Conservation (phyloP, 768 basidiomycete genomes). For the Steccherinum ochraceum region DNA sequence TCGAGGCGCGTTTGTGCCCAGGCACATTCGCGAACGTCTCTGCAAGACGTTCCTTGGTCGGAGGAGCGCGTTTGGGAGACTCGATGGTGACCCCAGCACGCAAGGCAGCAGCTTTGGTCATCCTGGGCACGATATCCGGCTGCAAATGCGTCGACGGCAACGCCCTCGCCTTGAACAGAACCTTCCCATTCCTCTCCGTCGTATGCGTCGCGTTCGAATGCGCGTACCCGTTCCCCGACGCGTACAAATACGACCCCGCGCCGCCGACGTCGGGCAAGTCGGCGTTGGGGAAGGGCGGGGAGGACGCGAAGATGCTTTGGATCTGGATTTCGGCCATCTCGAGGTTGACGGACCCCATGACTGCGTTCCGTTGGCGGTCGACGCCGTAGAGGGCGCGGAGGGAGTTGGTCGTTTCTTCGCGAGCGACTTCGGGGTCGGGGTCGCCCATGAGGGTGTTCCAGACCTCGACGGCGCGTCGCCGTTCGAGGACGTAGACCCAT, state of each 20-base stretch:
- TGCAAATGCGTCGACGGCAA: slow-evolving; percentile 53
- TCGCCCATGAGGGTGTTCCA: slow-evolving; percentile 74
- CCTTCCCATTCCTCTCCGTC: slow-evolving; percentile 40
- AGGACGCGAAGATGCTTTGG: slow-evolving; percentile 70
- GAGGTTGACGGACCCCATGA: slow-evolving; percentile 67
- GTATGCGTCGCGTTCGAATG: slow-evolving; percentile 36
- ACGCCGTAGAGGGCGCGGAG: slow-evolving; percentile 65
- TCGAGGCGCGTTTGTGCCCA: slow-evolving; percentile 69
- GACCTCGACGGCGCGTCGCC: slow-evolving; percentile 74
- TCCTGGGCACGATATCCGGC: slow-evolving; percentile 74
- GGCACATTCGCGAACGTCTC: slow-evolving; percentile 74
- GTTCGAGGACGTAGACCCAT: slow-evolving; percentile 89
- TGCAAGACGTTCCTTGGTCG: slow-evolving; percentile 53
- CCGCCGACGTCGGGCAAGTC: slow-evolving; percentile 47
- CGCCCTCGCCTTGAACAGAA: slow-evolving; percentile 58
- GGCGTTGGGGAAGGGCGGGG: slow-evolving; percentile 68
- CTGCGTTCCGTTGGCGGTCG: slow-evolving; percentile 47
- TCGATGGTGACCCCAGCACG: slow-evolving; percentile 55
- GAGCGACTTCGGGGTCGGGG: slow-evolving; percentile 51
- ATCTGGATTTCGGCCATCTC: slow-evolving; percentile 78
- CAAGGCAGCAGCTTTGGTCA: slow-evolving; percentile 66
- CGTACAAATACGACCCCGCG: slow-evolving; percentile 42
- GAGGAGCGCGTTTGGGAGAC: slow-evolving; percentile 37
- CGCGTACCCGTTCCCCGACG: slow-evolving; percentile 35
- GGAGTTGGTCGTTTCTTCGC: slow-evolving; percentile 51